A percentile compares a stretch with the other conserved stretches of the same genome.
These are phyloP conservation scores for Chrysoporthe cubensis DNA, from an alignment of 2,329 filamentous ascomycete genomes.

Conservation along the genomic window DNA sequence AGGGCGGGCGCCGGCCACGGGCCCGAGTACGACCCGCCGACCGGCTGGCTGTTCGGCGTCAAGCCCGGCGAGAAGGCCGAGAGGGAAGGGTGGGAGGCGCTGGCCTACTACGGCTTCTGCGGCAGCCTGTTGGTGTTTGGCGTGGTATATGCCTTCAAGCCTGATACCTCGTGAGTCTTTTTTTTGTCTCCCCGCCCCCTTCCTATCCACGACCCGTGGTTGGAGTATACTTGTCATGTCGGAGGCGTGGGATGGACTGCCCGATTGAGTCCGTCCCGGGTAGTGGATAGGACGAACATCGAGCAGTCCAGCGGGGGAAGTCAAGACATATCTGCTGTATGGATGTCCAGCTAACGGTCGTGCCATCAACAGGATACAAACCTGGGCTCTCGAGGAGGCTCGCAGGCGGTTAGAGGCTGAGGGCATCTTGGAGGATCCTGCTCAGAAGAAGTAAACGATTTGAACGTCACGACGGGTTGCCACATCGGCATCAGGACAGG, in stretches of 20 bases:
- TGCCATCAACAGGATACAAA: slow-evolving; percentile 78
- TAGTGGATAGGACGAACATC: not conserved
- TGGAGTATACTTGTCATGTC: not conserved
- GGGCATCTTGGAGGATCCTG: slow-evolving; percentile 82
- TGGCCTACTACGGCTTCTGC: slow-evolving; percentile 84
- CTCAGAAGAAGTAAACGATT: slow-evolving; percentile 54
- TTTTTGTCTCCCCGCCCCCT: slow-evolving; percentile 21
- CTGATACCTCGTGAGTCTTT: slow-evolving; percentile 89
- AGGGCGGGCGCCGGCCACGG: slow-evolving; percentile 55
- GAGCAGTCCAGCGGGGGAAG: not conserved
- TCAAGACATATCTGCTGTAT: not conserved
- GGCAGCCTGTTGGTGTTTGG: slow-evolving; percentile 74
- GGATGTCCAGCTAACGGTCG: slow-evolving; percentile 33
- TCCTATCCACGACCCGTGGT: not conserved
- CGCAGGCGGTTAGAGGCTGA: slow-evolving; percentile 93
- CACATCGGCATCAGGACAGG: slow-evolving; percentile 12
- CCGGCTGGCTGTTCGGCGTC: slow-evolving; percentile 90
- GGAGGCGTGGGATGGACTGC: not conserved
- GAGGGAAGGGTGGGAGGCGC: slow-evolving; percentile 93
- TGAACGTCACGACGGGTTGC: not conserved
- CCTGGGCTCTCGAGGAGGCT: slow-evolving; percentile 97
- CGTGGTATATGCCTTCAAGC: slow-evolving; percentile 92
- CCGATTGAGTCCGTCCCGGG: not conserved
- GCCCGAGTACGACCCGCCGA: slow-evolving; percentile 85
- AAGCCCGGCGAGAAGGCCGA: slow-evolving; percentile 95